Evolutionary conservation across 2,329 filamentous ascomycete species (phyloP).

Genomic region (Penicillium sp.): DNA sequence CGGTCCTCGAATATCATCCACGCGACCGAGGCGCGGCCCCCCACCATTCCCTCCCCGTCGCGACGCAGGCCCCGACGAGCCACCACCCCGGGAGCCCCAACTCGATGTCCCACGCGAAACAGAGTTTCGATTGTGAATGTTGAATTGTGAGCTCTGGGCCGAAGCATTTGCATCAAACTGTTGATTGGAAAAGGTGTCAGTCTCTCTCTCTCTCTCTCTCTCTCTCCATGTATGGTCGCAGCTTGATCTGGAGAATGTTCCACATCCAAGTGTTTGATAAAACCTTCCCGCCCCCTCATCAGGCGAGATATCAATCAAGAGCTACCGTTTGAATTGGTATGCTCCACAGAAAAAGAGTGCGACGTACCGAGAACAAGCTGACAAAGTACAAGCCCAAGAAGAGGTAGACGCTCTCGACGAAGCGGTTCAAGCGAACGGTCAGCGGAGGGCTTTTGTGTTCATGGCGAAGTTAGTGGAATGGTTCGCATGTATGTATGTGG

Average conservation of each 20-base stretch:
- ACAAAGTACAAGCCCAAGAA: conserved; percentile 47
- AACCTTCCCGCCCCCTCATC: background rate
- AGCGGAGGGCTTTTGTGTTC: conserved; percentile 37
- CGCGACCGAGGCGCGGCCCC: conserved; percentile 36
- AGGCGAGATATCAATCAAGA: too few relatives aligned
- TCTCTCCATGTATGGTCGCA: too few relatives aligned
- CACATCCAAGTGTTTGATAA: background rate
- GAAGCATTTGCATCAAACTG: conserved; percentile 44
- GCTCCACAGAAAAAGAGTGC: background rate
- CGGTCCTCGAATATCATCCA: conserved; percentile 45
- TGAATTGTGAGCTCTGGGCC: conserved; percentile 43
- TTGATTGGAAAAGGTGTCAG: conserved; percentile 9
- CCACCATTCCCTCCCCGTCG: conserved; percentile 25
- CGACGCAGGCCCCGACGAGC: conserved; percentile 8
- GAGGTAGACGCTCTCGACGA: conserved; percentile 40
- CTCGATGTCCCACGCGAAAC: conserved; percentile 19
- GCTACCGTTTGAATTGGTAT: too few relatives aligned
- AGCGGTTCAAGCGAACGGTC: conserved; percentile 37
- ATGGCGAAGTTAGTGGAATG: background rate
- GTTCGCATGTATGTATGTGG: too few relatives aligned
- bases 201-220: background rate
- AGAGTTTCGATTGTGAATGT: conserved; percentile 30
- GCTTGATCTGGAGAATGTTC: too few relatives aligned
- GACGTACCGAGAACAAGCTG: conserved; percentile 43
- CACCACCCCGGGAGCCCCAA: conserved; percentile 20